Conservation (phyloP, 2,329 filamentous ascomycete genomes). For the Akanthomyces uredinophilus region DNA sequence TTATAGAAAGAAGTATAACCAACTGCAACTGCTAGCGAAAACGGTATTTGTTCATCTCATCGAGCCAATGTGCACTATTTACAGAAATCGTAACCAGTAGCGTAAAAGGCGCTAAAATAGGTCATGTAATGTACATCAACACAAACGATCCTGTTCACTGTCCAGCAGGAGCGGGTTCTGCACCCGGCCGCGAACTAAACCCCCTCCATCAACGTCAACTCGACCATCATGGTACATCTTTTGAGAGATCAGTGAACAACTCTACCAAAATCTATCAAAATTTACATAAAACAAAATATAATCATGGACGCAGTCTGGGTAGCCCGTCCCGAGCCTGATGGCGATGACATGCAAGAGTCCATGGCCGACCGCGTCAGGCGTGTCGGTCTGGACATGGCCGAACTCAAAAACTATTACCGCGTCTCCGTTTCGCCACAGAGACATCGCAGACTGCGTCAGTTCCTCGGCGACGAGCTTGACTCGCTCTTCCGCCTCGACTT, state of each 20-base stretch:
- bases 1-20: too few species aligned
- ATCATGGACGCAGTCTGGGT: constrained; percentile 20
- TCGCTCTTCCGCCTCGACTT: constrained; percentile 24
- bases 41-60: too few species aligned
- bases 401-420: constrained; percentile 46
- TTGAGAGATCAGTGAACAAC: too few species aligned
- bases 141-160: too few species aligned
- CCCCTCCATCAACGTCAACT: neutral
- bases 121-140: too few species aligned
- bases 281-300: neutral
- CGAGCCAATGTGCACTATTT: too few species aligned
- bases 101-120: neutral
- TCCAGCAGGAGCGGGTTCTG: neutral
- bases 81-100: too few species aligned
- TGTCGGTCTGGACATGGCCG: constrained; percentile 39
- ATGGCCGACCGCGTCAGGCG: constrained; percentile 39
- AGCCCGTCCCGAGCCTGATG: constrained; percentile 10
- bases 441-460: constrained; percentile 34
- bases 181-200: neutral
- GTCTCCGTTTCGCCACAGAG: constrained; percentile 40
- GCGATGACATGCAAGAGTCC: constrained; percentile 22
- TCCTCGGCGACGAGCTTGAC: constrained; percentile 37
- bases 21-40: too few species aligned
- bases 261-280: neutral
- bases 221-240: neutral